Evolutionary conservation across 2,329 filamentous ascomycete genomes (phyloP).

Genomic region (Botrytis elliptica): DNA sequence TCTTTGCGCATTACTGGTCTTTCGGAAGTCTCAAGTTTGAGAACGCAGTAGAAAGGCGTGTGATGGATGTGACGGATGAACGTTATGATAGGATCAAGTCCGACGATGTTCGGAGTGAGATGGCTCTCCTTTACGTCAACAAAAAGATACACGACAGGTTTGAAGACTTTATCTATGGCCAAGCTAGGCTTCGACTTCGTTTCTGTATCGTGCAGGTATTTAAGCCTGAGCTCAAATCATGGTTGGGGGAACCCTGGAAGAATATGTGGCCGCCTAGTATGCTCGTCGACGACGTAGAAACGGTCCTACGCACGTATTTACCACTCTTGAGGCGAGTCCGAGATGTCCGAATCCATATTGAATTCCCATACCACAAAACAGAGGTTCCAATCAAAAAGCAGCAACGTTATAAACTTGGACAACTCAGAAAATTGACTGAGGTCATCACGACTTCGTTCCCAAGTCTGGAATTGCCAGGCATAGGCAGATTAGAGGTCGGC

Average conservation of each 20-base stretch:
- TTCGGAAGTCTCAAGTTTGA: too few relatives aligned
- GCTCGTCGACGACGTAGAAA: not conserved
- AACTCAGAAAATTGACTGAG: not conserved
- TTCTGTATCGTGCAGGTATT: not conserved
- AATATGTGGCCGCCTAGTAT: not conserved
- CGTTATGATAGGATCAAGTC: too few relatives aligned
- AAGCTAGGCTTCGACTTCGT: not conserved
- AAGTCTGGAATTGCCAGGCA: not conserved
- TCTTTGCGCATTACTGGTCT: too few relatives aligned
- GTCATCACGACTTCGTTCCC: not conserved
- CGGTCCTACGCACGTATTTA: not conserved
- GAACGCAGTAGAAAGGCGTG: too few relatives aligned
- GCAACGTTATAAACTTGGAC: not conserved
- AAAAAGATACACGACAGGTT: too few relatives aligned
- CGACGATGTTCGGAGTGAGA: too few relatives aligned
- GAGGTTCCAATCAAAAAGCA: not conserved
- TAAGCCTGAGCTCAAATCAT: not conserved
- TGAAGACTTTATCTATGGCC: too few relatives aligned
- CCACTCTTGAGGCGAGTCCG: not conserved
- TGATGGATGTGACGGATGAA: too few relatives aligned
- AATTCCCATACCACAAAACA: not conserved
- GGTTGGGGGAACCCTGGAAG: not conserved
- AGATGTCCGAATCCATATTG: too few relatives aligned
- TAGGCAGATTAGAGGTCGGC: not conserved
- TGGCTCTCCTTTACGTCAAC: too few relatives aligned